Conservation (phyloP, 805 yeast genomes). For the Metschnikowia continentalis region DNA sequence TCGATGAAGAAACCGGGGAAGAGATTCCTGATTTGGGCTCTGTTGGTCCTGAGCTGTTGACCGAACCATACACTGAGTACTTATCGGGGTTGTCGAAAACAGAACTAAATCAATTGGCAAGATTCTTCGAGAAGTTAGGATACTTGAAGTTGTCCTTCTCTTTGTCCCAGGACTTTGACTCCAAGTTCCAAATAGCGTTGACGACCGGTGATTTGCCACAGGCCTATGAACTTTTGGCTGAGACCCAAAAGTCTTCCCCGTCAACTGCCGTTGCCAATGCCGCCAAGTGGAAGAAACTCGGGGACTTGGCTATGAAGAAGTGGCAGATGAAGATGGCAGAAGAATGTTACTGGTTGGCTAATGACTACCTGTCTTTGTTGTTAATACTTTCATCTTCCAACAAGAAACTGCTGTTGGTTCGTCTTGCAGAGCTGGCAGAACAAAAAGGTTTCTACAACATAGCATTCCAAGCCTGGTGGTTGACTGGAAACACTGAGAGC, state of each 20-base stretch:
- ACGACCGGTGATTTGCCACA: constrained; percentile 64
- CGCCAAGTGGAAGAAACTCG: constrained; percentile 82
- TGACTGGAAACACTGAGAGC: constrained; percentile 61
- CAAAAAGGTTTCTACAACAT: constrained; percentile 78
- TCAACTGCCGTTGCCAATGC: constrained; percentile 36
- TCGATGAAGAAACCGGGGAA: constrained; percentile 38
- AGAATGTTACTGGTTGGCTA: constrained; percentile 71
- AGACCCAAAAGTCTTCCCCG: constrained; percentile 43
- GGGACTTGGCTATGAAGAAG: constrained; percentile 74
- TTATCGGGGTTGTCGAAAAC: constrained; percentile 60
- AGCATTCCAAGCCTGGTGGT: constrained; percentile 91
- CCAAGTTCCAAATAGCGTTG: constrained; percentile 85
- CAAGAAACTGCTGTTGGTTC: constrained; percentile 53
- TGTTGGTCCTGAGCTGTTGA: constrained; percentile 52
- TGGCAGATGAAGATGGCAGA: constrained; percentile 83
- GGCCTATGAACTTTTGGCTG: constrained; percentile 53
- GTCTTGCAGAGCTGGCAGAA: constrained; percentile 65
- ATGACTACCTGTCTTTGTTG: constrained; percentile 77
- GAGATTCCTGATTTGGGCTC: constrained; percentile 34
- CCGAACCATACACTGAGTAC: constrained; percentile 44
- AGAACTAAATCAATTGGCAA: constrained; percentile 73
- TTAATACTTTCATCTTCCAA: constrained; percentile 80
- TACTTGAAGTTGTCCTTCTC: constrained; percentile 77
- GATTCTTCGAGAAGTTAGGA: constrained; percentile 93
- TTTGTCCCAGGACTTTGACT: constrained; percentile 82